Evolutionary conservation across 2,329 filamentous ascomycete genomes (phyloP).

Genomic region (Colletotrichum sp.): DNA sequence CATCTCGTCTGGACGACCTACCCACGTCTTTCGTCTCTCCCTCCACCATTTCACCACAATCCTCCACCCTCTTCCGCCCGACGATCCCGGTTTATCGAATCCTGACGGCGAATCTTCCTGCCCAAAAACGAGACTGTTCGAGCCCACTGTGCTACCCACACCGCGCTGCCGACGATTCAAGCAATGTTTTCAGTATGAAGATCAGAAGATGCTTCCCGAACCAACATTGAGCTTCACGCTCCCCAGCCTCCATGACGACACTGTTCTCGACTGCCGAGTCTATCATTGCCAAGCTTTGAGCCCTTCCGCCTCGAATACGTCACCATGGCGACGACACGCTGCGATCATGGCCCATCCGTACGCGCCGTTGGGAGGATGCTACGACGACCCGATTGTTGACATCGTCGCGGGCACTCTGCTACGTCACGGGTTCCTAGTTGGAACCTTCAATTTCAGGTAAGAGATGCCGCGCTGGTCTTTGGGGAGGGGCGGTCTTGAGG

Average conservation of each 20-base stretch:
- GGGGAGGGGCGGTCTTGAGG: not conserved
- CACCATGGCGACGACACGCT: conserved; percentile 52
- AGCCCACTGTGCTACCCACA: not conserved
- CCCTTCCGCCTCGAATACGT: conserved; percentile 31
- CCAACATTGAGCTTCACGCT: conserved; percentile 73
- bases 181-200: conserved; percentile 20
- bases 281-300: conserved; percentile 68
- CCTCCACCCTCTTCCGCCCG: not conserved
- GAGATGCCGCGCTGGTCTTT: conserved; percentile 11
- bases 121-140: not conserved
- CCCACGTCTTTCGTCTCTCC: not conserved
- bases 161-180: not conserved
- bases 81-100: not conserved
- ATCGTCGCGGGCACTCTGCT: conserved; percentile 68
- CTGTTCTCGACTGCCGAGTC: conserved; percentile 78
- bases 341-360: conserved; percentile 88
- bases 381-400: conserved; percentile 81
- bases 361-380: conserved; percentile 82
- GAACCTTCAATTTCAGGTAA: conserved; percentile 91
- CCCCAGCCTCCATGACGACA: conserved; percentile 82
- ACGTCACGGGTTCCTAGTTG: conserved; percentile 74
- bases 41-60: not conserved
- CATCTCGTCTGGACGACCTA: not conserved
- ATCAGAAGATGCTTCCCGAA: conserved; percentile 54
- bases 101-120: not conserved